Base-by-base conservation (phyloP, 2,329 filamentous ascomycete genomes). In the Geoglossum cookeanum region DNA sequence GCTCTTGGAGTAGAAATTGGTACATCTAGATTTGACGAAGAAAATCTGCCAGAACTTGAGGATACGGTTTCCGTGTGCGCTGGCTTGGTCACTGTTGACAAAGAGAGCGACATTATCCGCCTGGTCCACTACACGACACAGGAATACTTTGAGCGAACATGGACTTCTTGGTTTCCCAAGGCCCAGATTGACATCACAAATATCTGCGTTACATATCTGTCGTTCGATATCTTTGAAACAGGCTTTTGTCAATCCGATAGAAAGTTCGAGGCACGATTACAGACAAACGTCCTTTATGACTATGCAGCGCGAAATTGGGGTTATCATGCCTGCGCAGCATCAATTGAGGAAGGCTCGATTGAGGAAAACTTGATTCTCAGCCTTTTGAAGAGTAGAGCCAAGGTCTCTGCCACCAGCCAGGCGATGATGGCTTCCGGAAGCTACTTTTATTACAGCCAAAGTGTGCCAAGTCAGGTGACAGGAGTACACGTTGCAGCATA, bases 71-170 rank as follows among this genome's bases (percentile, higher is more conserved):
- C 68, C 2, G 63, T 65, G 1, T 76, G 72, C 58, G 68, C 67
- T 42, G 72, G 73, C 0, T 56, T 77, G 7, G 68, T 76, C 2
- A 69, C 66, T 0, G 44, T 73, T 2, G 71, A 75, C 37, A 58
- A 69, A 51, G 60, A 70, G 45, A 74, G 65, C 54, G 53, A 64
- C 17, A 64, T 69, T 32, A 63, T 76, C 11, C 66, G 71, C 3
- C 60, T 76, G 0, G 70, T 74, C 2, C 74, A 77, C 59, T 72
- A 73, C 57, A 75, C 74, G 0, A 65, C 72, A 0, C 69, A 75
- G 48, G 68, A 75, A 49, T 77, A 73, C 61, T 68, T 76, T 45
- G 64, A 70, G 22, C 22, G 22, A 2, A 22, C 22, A 22, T 22
- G 22, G 8, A 39, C 6, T 0, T 22, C 52, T 4, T 71, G 67